Base-by-base conservation (phyloP, 2,329 filamentous ascomycete genomes). In the Ophiostoma australiae region DNA sequence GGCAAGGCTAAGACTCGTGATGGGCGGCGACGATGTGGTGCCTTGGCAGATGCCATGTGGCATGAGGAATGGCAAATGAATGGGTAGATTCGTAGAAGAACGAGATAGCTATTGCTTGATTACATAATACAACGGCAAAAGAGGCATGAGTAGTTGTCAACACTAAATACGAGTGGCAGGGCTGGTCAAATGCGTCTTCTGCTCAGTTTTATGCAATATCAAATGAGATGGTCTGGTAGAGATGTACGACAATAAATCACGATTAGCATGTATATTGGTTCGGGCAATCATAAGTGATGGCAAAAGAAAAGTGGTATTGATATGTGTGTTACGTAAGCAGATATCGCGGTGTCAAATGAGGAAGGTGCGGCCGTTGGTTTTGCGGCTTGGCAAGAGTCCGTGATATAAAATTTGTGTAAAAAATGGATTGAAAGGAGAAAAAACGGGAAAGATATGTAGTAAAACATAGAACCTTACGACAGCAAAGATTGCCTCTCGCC, bases 1-100 rank as follows among this genome's bases (percentile, higher is more conserved):
- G 13, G 35, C 41, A 66, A 66, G 63, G 48, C 61, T 48, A 37
- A 69, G 69, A 41, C 69, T 23, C 23, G 20, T 31, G 37, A 23
- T 39, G 35, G 35, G n/a, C 35, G 33, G 23, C 63, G 33, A 23
- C 63, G 20, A 65, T 48, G 44, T 15, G 17, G 20, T 48, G 44
- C 17, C 44, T 48, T 20, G 17, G 44, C 44, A 48, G 5, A 48
- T 48, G 17, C 44, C 20, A 48, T 48, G 44, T 48, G 44, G 44
- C 44, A 48, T 7, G 27, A 63, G 23, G 58, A 35, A 31, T 13
- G 23, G n/a, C 8, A 6, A 8, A 4, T 2, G 15, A 13, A 27
- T 11, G 52, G n/a, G 48, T 10, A 5, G 52, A 58, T 11, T 58
- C 13, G 4, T n/a, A 11, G 11, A 58, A 8, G 52, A n/a, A n/a